A percentile compares a stretch with the other conserved stretches of the same genome.
These are phyloP conservation scores for Blakeslea trispora DNA, from an alignment of 371 early-diverging fungal species.

Conservation along the genomic window DNA sequence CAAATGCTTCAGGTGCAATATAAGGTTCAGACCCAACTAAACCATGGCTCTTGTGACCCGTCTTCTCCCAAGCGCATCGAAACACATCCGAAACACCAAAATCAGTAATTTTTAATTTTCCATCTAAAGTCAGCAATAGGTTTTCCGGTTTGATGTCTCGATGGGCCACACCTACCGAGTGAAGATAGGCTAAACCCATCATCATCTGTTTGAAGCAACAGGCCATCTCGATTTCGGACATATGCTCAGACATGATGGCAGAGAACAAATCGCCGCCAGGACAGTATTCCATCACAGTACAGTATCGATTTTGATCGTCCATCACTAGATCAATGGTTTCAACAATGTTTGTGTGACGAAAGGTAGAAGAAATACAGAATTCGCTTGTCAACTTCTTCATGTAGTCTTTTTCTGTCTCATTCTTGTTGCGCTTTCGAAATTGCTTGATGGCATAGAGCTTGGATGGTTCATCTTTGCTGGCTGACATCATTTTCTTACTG, in stretches of 20 bases:
- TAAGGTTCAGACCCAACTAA: conserved; percentile 86
- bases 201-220: conserved; percentile 93
- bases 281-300: conserved; percentile 92
- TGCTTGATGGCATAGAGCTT: conserved; percentile 90
- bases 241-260: conserved; percentile 64
- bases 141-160: conserved; percentile 88
- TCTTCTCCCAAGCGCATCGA: conserved; percentile 75
- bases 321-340: conserved; percentile 90
- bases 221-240: conserved; percentile 65
- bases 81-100: conserved; percentile 95
- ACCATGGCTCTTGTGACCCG: conserved; percentile 67
- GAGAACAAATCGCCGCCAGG: conserved; percentile 79
- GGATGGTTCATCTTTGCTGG: conserved; percentile 23
- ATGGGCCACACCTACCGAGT: conserved; percentile 93
- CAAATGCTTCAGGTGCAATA: conserved; percentile 84
- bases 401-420: conserved; percentile 87
- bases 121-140: conserved; percentile 76
- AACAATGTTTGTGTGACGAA: conserved; percentile 87
- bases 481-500: conserved; percentile 5
- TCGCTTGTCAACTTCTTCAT: conserved; percentile 88
- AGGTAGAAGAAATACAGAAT: conserved; percentile 88
- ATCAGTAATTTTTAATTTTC: conserved; percentile 92
- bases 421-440: conserved; percentile 83
- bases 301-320: conserved; percentile 85
- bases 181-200: conserved; percentile 82